Percentiles rank a stretch among this genome's conserved stretches.
These are phyloP conservation scores for Lactifluus volemus DNA, from an alignment of 768 basidiomycete genomes.

Conservation along the genomic window DNA sequence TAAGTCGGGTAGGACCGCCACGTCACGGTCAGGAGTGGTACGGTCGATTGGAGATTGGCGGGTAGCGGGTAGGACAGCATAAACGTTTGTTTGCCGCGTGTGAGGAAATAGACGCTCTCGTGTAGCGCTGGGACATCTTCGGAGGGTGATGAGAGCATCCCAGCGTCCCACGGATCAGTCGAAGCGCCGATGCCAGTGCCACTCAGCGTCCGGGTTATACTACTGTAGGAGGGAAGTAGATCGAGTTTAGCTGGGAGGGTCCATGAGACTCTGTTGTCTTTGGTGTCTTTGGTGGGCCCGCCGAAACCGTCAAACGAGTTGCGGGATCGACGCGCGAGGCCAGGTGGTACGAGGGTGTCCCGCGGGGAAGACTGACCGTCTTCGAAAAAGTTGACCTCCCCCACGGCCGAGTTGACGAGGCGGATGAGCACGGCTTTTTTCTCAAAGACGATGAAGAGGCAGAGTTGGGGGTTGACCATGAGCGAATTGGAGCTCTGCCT, in stretches of 20 bases:
- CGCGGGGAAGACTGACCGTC: constrained; percentile 14
- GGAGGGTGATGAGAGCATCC: constrained; percentile 19
- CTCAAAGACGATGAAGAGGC: constrained; percentile 77
- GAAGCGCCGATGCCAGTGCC: no score
- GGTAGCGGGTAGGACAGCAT: constrained; percentile 63
- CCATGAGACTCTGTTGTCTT: constrained; percentile 38
- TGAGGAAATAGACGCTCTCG: constrained; percentile 52
- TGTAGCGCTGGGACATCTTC: neutral
- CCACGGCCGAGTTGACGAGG: constrained; percentile 69
- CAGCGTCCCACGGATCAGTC: neutral
- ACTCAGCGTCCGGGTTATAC: no score
- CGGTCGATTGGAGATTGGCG: constrained; percentile 33
- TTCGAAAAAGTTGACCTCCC: constrained; percentile 62
- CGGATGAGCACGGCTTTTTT: constrained; percentile 85
- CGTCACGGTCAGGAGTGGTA: constrained; percentile 44
- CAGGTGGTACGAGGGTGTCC: constrained; percentile 23
- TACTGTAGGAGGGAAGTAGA: constrained; percentile 28
- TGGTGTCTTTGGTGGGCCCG: constrained; percentile 21
- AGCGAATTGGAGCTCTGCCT: neutral
- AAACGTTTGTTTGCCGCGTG: constrained; percentile 61
- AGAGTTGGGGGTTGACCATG: constrained; percentile 60
- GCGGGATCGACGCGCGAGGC: constrained; percentile 30
- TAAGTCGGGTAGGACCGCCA: constrained; percentile 55
- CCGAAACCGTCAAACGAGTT: constrained; percentile 37
- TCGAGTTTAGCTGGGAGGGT: constrained; percentile 40